A percentile compares a stretch with the other conserved stretches of the same genome.
Evolutionary conservation across 768 basidiomycete genomes (phyloP).

Genomic region (Amanita muscaria): DNA sequence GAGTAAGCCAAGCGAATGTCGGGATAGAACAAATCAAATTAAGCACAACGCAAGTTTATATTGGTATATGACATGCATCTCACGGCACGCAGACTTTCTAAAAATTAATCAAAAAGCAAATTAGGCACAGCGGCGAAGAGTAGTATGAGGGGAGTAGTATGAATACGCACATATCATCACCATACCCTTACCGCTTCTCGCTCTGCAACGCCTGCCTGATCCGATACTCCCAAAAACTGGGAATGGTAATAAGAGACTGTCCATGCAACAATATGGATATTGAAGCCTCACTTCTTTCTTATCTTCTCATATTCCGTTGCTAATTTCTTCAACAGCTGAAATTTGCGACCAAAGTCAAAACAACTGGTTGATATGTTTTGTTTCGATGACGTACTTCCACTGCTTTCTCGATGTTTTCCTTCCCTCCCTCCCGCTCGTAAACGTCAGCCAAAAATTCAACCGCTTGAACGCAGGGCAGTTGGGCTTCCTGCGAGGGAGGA

Average conservation of each 20-base stretch:
- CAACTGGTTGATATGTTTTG: not conserved
- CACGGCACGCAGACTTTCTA: too few relatives aligned
- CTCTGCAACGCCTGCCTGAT: slow-evolving; percentile 4
- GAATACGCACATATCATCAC: not conserved
- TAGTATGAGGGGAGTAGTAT: too few relatives aligned
- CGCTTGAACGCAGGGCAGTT: slow-evolving; percentile 71
- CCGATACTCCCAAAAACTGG: slow-evolving; percentile 8
- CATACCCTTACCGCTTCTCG: not conserved
- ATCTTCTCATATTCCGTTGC: slow-evolving; percentile 66
- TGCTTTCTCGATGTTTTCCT: slow-evolving; percentile 37
- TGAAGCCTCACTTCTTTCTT: slow-evolving; percentile 51
- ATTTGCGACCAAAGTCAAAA: not conserved
- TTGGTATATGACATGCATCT: too few relatives aligned
- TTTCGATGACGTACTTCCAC: slow-evolving; percentile 30
- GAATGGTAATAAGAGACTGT: not conserved
- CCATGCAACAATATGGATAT: not conserved
- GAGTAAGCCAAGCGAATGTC: too few relatives aligned
- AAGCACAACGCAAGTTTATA: too few relatives aligned
- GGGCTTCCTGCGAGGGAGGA: slow-evolving; percentile 50
- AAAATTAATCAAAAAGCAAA: too few relatives aligned
- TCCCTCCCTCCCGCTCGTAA: slow-evolving; percentile 47
- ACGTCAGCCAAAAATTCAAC: slow-evolving; percentile 83
- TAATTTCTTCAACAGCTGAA: slow-evolving; percentile 61
- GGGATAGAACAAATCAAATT: too few relatives aligned
- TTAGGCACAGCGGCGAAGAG: too few relatives aligned